Percentiles rank a stretch among this genome's conserved stretches.
These are phyloP conservation scores for Ascochyta koolunga DNA, from an alignment of 2,329 filamentous ascomycete genomes.

Conservation along the genomic window DNA sequence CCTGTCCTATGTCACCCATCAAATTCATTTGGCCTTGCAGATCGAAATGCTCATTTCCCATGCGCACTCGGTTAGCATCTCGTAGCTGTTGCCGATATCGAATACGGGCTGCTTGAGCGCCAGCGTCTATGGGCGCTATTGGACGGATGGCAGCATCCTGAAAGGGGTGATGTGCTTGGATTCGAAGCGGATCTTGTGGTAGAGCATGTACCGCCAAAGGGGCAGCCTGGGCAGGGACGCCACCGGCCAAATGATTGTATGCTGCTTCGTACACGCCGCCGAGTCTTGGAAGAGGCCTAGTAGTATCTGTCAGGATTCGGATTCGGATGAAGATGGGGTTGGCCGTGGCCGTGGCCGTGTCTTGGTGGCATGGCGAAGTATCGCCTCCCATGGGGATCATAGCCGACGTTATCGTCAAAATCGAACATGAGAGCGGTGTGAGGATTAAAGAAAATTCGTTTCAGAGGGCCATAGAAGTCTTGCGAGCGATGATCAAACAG, in stretches of 20 bases:
- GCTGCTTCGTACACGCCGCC: not conserved
- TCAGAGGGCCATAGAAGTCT: not conserved
- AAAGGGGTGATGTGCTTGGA: not conserved
- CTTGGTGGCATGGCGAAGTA: not conserved
- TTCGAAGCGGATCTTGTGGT: not conserved
- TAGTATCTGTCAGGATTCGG: not conserved
- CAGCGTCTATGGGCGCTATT: not conserved
- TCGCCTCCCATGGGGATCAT: not conserved
- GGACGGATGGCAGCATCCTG: not conserved
- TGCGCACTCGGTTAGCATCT: not conserved
- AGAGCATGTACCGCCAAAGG: not conserved
- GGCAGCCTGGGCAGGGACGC: not conserved
- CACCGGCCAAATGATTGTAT: conserved; percentile 1
- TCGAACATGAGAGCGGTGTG: not conserved
- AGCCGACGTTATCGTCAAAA: not conserved
- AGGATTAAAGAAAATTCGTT: not conserved
- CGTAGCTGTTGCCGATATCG: not conserved
- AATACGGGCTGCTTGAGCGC: not conserved
- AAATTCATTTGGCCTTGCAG: not conserved
- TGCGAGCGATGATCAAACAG: not conserved
- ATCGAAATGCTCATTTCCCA: not conserved
- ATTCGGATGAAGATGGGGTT: not conserved
- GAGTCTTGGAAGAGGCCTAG: not conserved
- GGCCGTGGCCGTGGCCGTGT: not conserved
- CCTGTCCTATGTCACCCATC: not conserved